These are phyloP conservation scores for Cyclospora cayetanensis DNA, from an alignment of 169 alveolate genomes.

Conservation along the genomic window DNA sequence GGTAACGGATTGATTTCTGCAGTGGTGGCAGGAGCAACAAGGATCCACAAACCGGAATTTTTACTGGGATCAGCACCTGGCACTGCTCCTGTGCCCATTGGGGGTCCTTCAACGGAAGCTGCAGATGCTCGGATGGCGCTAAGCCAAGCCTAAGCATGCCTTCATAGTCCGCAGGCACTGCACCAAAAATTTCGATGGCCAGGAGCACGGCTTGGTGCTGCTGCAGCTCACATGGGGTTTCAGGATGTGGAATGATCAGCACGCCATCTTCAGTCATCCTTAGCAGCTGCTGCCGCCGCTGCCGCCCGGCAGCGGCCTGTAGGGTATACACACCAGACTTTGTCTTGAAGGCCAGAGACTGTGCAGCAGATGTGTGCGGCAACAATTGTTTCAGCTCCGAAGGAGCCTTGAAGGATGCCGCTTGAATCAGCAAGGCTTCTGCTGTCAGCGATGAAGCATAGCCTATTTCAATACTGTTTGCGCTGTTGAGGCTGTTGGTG, in stretches of 20 bases:
- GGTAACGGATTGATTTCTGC: slow-evolving; percentile 23
- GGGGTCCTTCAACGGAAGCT: neutral
- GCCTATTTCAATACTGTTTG: neutral
- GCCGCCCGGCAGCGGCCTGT: slow-evolving; percentile 34
- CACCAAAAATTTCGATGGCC: slow-evolving; percentile 23
- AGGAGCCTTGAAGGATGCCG: slow-evolving; percentile 29
- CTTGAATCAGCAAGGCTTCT: slow-evolving; percentile 25
- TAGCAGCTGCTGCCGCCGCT: slow-evolving; percentile 18
- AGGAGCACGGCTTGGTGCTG: slow-evolving; percentile 46
- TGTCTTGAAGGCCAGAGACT: neutral
- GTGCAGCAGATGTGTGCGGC: neutral
- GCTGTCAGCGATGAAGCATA: neutral
- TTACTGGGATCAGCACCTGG: neutral
- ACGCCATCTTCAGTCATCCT: neutral
- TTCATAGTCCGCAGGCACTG: slow-evolving; percentile 21
- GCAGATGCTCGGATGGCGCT: slow-evolving; percentile 7
- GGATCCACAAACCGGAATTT: slow-evolving; percentile 5
- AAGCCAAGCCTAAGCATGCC: slow-evolving; percentile 20
- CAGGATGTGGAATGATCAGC: slow-evolving; percentile 32
- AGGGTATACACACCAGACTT: slow-evolving; percentile 26
- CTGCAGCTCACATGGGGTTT: slow-evolving; percentile 21
- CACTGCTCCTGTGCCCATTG: neutral
- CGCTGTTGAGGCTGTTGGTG: neutral
- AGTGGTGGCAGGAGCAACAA: slow-evolving; percentile 37
- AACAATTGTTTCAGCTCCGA: slow-evolving; percentile 23